Evolutionary conservation across 78 protist species (phyloP).

Genomic region (Anaeramoeba ignava): DNA sequence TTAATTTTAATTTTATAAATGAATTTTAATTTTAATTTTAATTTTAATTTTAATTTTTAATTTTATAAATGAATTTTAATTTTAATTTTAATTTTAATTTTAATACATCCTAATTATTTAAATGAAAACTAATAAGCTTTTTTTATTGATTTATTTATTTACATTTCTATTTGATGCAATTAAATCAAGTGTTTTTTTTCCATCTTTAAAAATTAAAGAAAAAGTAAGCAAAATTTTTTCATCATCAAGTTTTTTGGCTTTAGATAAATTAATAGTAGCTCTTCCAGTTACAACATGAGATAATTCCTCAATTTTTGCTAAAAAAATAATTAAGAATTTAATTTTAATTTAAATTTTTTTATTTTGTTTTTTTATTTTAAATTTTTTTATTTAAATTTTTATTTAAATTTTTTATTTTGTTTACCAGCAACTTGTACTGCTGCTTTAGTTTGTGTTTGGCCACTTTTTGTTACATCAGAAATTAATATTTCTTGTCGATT

Average conservation of each 20-base stretch:
- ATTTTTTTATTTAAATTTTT: too few species aligned
- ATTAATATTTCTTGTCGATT: too few species aligned
- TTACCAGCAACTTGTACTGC: too few species aligned
- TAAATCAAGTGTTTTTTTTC: neutral
- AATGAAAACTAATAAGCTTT: neutral
- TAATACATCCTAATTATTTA: neutral
- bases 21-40: neutral
- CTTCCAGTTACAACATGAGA: neutral
- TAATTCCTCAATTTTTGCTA: neutral
- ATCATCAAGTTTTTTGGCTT: neutral
- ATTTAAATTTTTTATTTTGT: too few species aligned
- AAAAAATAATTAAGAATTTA: too few species aligned
- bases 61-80: neutral
- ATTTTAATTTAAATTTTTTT: too few species aligned
- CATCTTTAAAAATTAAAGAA: neutral
- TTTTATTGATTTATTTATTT: neutral
- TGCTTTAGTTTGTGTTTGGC: too few species aligned
- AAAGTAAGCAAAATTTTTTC: neutral
- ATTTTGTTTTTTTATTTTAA: too few species aligned
- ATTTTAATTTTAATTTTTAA: neutral
- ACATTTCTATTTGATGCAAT: neutral
- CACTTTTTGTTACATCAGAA: too few species aligned
- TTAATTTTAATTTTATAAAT: neutral
- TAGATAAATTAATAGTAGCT: neutral
- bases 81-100: neutral